Conservation (phyloP, 106 monocot species). For the Platanthera guangdongensis region DNA sequence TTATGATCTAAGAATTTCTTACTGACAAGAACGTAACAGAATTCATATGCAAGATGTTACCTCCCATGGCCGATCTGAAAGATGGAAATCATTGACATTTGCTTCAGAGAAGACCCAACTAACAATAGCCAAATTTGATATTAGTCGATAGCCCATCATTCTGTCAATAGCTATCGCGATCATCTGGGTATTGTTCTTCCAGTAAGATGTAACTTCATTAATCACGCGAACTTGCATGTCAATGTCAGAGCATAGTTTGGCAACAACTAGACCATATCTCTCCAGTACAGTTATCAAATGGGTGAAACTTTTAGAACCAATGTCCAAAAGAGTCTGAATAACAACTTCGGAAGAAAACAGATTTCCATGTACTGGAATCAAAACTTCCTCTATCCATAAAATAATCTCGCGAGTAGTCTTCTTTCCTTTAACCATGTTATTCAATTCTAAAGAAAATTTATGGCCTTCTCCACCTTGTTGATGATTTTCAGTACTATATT, state of each 20-base stretch:
- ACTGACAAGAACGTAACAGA: too few relatives aligned
- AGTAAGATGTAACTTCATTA: slow-evolving; percentile 67
- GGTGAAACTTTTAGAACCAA: slow-evolving; percentile 98
- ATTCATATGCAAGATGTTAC: slow-evolving; percentile 25
- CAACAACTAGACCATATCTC: slow-evolving; percentile 78
- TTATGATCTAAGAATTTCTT: background rate
- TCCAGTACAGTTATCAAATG: slow-evolving; percentile 89
- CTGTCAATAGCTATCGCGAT: slow-evolving; percentile 72
- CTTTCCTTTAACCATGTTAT: slow-evolving; percentile 47
- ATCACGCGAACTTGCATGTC: slow-evolving; percentile 57
- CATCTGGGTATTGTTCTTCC: slow-evolving; percentile 92
- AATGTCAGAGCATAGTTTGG: slow-evolving; percentile 45
- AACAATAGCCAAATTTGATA: slow-evolving; percentile 86
- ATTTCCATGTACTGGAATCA: slow-evolving; percentile 46
- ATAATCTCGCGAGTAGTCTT: slow-evolving; percentile 54
- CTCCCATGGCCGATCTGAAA: slow-evolving; percentile 91
- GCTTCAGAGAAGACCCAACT: slow-evolving; percentile 74
- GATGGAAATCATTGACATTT: slow-evolving; percentile 73
- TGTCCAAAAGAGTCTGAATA: slow-evolving; percentile 75
- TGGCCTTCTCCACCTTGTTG: slow-evolving; percentile 28
- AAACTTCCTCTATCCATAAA: slow-evolving; percentile 62
- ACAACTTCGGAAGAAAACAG: slow-evolving; percentile 69
- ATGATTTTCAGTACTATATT: slow-evolving; percentile 38
- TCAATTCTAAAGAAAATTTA: slow-evolving; percentile 57
- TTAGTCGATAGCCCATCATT: slow-evolving; percentile 87